Evolutionary conservation across 2,329 filamentous ascomycete genomes (phyloP), one percentile per base, ranked within the genome.

Genomic region (Penicillium aurantiogriseum): DNA sequence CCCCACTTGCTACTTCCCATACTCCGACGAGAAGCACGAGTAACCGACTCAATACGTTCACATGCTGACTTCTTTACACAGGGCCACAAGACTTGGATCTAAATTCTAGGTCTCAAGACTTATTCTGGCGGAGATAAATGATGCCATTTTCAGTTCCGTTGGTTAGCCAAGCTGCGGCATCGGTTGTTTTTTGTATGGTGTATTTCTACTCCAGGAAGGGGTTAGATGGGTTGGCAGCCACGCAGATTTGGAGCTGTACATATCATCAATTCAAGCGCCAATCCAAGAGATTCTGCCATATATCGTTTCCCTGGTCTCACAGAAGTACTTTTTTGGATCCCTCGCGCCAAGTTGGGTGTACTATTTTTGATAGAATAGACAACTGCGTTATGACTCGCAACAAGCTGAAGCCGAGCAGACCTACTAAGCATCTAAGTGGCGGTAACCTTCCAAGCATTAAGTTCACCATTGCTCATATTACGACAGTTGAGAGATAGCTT

Each of bases 61-160:
- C 35, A 57, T 61, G 50, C 67, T 73, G 64, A 68, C 52, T 40
- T 51, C 48, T 51, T 10, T 62, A 69, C 62, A 70, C 48, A 79
- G 83, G 85, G 85, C 71, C 80, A 88, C 78, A 88, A 87, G 83
- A 87, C 85, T 58, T 86, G 83, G 54, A 29, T 29, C 54, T 57
- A 57, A 53, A 35, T 23, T 2, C 36, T 47, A 31, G 85, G 85
- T 70, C 81, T 87, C 77, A 87, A 87, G 82, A 86, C 85, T 57
- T 85, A 83, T 81, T 83, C 74, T 65, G 70, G 69, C 60, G 70
- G 74, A 61, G 69, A 43, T 76, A 74, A 60, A 66, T 47, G 47
- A 54, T 39, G 58, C 54, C 56, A 54, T 42, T 44, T 25, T 56
- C 6, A 33, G 42, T 47, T 60, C 36, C 25, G 25, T 35, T 54